Evolutionary conservation across 129 eudicot genomes (phyloP).

Genomic region (Lactuca sativa): DNA sequence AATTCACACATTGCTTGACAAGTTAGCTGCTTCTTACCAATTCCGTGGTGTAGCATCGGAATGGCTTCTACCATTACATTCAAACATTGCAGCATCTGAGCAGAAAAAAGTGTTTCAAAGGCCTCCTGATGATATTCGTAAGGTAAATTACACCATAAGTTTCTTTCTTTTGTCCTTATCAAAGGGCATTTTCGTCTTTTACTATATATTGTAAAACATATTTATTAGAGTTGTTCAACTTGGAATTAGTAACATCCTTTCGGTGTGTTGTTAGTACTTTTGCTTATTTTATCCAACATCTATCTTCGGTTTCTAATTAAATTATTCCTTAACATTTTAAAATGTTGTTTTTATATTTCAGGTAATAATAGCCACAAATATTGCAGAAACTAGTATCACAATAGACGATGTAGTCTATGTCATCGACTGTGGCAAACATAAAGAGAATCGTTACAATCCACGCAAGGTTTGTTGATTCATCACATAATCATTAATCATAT

Average conservation of each 20-base stretch:
- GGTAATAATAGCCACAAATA: constrained; percentile 95
- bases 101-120: constrained; percentile 79
- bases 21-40: constrained; percentile 71
- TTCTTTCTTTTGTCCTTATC: constrained; percentile 4
- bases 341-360: constrained; percentile 33
- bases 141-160: constrained; percentile 44
- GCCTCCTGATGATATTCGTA: constrained; percentile 73
- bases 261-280: background rate
- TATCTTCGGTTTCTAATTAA: background rate
- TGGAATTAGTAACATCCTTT: background rate
- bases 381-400: constrained; percentile 98
- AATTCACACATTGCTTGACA: constrained; percentile 68
- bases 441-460: constrained; percentile 97
- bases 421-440: constrained; percentile 90
- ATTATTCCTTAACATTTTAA: constrained; percentile 5
- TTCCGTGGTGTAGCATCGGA: constrained; percentile 82
- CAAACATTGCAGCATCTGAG: constrained; percentile 81
- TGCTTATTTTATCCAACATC: background rate
- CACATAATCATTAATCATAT: background rate
- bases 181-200: background rate
- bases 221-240: background rate
- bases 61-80: constrained; percentile 92
- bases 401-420: constrained; percentile 98
- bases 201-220: no score
- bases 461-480: constrained; percentile 57